Conservation (phyloP, 371 early-diverging fungal genomes). For the Mucor sp. region DNA sequence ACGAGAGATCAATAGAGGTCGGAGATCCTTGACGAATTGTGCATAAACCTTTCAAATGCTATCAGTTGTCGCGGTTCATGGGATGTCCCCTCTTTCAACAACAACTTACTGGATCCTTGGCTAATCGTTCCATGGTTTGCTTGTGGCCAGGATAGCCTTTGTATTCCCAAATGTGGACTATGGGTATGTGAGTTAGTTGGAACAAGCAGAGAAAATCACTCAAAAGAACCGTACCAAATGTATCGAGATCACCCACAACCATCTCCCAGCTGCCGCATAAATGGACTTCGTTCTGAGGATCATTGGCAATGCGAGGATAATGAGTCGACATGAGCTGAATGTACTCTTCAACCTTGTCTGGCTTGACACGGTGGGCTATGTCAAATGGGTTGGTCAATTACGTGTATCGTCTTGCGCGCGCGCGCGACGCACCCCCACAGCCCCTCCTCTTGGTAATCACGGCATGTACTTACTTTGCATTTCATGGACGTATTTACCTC, state of each 20-base stretch:
- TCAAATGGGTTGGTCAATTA: neutral
- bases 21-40: slow-evolving; percentile 65
- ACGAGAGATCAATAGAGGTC: slow-evolving; percentile 72
- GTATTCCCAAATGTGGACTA: slow-evolving; percentile 94
- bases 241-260: slow-evolving; percentile 86
- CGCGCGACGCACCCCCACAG: neutral
- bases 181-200: too few relatives aligned
- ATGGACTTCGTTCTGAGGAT: slow-evolving; percentile 72
- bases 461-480: slow-evolving; percentile 61
- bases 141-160: slow-evolving; percentile 84
- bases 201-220: neutral
- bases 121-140: slow-evolving; percentile 53
- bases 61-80: neutral
- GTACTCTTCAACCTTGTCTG: slow-evolving; percentile 87
- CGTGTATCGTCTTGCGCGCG: neutral
- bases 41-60: slow-evolving; percentile 23
- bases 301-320: slow-evolving; percentile 76
- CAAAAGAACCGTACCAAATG: slow-evolving; percentile 57
- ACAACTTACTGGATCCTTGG: slow-evolving; percentile 58
- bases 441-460: too few relatives aligned
- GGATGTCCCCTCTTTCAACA: neutral
- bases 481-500: slow-evolving; percentile 92
- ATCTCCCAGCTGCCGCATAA: slow-evolving; percentile 89
- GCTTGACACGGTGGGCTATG: slow-evolving; percentile 79
- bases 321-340: slow-evolving; percentile 66